Conservation (phyloP, 805 yeast genomes). For the Yamadazyma endophytica region DNA sequence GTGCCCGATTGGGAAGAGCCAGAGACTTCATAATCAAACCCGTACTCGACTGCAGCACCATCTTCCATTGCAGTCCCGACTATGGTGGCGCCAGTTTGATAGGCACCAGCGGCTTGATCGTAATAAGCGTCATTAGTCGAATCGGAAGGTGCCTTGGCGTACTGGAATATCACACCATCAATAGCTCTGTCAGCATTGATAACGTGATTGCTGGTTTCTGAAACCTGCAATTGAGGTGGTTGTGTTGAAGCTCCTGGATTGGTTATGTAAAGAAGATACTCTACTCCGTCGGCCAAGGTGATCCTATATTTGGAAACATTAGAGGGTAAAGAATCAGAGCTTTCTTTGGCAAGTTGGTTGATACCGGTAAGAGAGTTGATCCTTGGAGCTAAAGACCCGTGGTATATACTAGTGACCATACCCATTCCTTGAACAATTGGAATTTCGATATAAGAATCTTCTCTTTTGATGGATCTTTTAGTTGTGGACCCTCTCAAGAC, state of each 20-base stretch:
- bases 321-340: slow-evolving; percentile 25
- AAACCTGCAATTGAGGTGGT: slow-evolving; percentile 19
- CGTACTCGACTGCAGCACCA: slow-evolving; percentile 45
- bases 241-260: slow-evolving; percentile 18
- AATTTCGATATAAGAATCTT: slow-evolving; percentile 50
- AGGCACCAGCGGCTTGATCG: slow-evolving; percentile 66
- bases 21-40: slow-evolving; percentile 40
- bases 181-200: slow-evolving; percentile 40
- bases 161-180: slow-evolving; percentile 40
- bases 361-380: slow-evolving; percentile 21
- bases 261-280: slow-evolving; percentile 63
- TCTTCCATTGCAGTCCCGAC: slow-evolving; percentile 44
- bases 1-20: slow-evolving; percentile 45
- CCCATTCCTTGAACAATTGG: slow-evolving; percentile 60
- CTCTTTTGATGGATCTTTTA: slow-evolving; percentile 44
- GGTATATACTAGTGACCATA: slow-evolving; percentile 62
- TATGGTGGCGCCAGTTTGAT: slow-evolving; percentile 47
- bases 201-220: slow-evolving; percentile 24
- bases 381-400: slow-evolving; percentile 45
- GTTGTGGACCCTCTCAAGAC: slow-evolving; percentile 14
- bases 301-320: slow-evolving; percentile 50
- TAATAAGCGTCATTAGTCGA: slow-evolving; percentile 34
- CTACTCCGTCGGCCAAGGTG: slow-evolving; percentile 48
- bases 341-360: slow-evolving; percentile 14
- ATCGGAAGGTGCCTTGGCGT: slow-evolving; percentile 24